Evolutionary conservation across 148 eudicot genomes (phyloP).

Genomic region (Chenopodium berlandieri): DNA sequence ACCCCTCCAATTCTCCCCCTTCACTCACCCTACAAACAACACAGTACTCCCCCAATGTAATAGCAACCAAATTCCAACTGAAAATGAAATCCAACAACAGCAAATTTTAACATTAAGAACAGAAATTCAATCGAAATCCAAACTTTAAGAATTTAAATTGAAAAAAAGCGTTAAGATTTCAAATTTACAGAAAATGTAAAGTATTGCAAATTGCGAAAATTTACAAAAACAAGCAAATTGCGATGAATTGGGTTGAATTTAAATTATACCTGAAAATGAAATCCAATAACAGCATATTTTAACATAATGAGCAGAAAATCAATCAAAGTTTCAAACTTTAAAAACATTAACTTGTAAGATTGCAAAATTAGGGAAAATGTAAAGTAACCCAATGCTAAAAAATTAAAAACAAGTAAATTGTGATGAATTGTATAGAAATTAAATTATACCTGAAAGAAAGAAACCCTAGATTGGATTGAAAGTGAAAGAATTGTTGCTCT

Average conservation of each 20-base stretch:
- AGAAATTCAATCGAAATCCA: slow-evolving; percentile 9
- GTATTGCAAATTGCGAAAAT: background rate
- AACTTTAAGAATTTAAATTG: background rate
- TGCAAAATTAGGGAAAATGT: background rate
- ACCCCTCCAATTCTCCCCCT: background rate
- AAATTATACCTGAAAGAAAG: background rate
- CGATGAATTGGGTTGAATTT: background rate
- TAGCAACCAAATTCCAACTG: slow-evolving; percentile 13
- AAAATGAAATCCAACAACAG: background rate
- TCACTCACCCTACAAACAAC: slow-evolving; percentile 3
- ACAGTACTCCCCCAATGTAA: background rate
- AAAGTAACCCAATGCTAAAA: background rate
- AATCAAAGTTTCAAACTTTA: no score
- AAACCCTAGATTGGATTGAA: slow-evolving; percentile 1
- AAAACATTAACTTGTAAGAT: no score
- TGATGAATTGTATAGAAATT: background rate
- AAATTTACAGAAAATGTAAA: background rate
- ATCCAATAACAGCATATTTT: no score
- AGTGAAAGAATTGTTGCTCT: background rate
- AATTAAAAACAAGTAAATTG: background rate
- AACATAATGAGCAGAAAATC: no score
- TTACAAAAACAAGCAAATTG: background rate
- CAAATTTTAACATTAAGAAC: slow-evolving; percentile 1
- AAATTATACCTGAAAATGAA: background rate
- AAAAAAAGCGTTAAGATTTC: background rate